Evolutionary conservation across 257 asterid genomes (phyloP), one percentile per base, ranked within the genome.

Genomic region (Gentiana macrophylla): DNA sequence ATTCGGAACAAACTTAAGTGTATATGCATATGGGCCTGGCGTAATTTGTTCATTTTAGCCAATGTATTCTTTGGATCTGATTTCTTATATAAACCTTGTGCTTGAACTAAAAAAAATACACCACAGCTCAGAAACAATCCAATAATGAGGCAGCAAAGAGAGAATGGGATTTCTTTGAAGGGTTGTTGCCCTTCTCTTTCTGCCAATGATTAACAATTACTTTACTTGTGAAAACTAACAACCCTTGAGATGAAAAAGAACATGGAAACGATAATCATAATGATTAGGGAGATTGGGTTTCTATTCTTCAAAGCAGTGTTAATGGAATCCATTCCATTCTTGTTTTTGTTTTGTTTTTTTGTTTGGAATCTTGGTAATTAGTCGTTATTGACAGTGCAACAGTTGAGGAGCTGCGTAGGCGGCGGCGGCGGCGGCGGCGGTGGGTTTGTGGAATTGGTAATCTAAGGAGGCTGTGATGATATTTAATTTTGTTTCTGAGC

Each of bases 101-200:
- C 8, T 33, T 12, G 33, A 36, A 34, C 3, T 6, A 12, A 3
- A 24, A 8, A 15, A 3, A 52, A 4, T 1, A 37, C 24, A 12
- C 41, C 12, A 6, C 13, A 54, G 59, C 59, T 65, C 71, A 45
- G 73, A 62, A 47, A 51, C 48, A 55, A 61, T 38, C 24, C 24
- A 24, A 24, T 68, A 51, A 57, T 57, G 64, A 65, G 70, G 53
- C 46, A n/a, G 37, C 44, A 47, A 61, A 45, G 70, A 66, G 63
- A 38, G 5, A 12, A 12, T 15, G 59, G 61, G 60, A 41, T 32
- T 54, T 69, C 52, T n/a, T 24, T 10, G 43, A 38, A 70, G 70
- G 50, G 63, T 45, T 56, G 71, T 69, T 69, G 38, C 57, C 70
- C 66, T 56, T 69, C 55, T 69, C 74, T 37, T 59, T 34, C 34